Conservation (phyloP, 352 stramenopile genomes). For the Pythium insidiosum region DNA sequence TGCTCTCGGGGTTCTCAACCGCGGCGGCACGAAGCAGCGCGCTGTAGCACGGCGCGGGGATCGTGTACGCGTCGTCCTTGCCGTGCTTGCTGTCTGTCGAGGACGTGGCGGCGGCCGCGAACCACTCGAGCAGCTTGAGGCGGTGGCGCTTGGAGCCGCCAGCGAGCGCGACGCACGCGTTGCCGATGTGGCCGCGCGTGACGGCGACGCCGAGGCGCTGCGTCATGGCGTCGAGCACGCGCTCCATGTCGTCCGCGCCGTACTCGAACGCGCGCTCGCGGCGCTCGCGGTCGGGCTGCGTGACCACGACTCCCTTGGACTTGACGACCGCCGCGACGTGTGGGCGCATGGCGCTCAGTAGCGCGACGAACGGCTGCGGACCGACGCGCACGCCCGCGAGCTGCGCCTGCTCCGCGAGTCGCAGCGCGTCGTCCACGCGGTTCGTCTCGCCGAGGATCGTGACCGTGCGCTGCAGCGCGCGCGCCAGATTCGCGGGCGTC, state of each 20-base stretch:
- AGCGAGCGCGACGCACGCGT: conserved; percentile 24
- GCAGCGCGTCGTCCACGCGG: conserved; percentile 24
- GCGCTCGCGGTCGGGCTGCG: conserved; percentile 8
- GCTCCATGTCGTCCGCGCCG: conserved; percentile 26
- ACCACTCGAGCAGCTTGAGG: conserved; percentile 45
- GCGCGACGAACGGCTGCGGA: conserved; percentile 30
- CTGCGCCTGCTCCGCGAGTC: conserved; percentile 25
- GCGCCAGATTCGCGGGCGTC: conserved; percentile 18
- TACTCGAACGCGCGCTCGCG: conserved; percentile 21
- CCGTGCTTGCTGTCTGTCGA: conserved; percentile 15
- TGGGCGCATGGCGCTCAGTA: conserved; percentile 38
- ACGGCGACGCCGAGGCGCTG: conserved; percentile 21
- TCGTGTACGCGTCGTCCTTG: conserved; percentile 32
- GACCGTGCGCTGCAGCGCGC: conserved; percentile 18
- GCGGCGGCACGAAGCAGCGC: conserved; percentile 29
- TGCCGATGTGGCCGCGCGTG: conserved; percentile 30
- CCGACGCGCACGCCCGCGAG: conserved; percentile 19
- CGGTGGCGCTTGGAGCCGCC: conserved; percentile 45
- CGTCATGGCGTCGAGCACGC: conserved; percentile 32
- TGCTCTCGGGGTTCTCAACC: conserved; percentile 22
- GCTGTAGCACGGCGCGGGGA: conserved; percentile 34
- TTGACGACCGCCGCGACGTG: conserved; percentile 10
- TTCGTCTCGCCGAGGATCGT: conserved; percentile 39
- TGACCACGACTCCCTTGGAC: conserved; percentile 9
- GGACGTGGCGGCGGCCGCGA: conserved; percentile 7